Base-by-base conservation (phyloP, 1,139 yeast species). In the Yamadazyma diospyri region DNA sequence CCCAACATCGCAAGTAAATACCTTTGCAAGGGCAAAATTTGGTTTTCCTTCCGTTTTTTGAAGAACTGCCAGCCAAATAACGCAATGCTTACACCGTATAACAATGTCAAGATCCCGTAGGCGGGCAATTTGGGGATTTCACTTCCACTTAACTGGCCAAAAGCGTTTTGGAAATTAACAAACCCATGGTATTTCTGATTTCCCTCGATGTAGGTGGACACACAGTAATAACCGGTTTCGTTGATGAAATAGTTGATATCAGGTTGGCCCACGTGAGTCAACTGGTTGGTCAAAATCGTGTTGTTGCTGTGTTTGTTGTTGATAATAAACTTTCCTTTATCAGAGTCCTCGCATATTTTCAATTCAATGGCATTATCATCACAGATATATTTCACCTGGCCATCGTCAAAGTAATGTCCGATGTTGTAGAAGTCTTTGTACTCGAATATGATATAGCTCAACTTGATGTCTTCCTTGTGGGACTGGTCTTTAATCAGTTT, bases 71-170 rank as follows among this genome's bases (percentile, higher is more conserved):
- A 89, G 21, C 86, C 81, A 68, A 88, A 94, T 38, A 85, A 68
- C 8, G 86, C 81, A 51, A 88, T 70, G 5, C 88, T 81, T 29
- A 86, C 81, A 10, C 84, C 86, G 53, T 92, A 94, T 31, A 85
- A 78, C 33, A 92, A 67, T 1, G 97, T 86, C 46, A 89, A 69
- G 16, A 85, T 76, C 1, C 96, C 97, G 55, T 86, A 94, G 23
- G 89, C 78, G 4, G 95, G 88, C 42, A 92, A 69, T 51, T 89
- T 87, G 16, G 97, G 96, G 43, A 87, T 82, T 55, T 92, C 95
- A 33, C 92, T 70, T 4, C 95, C 98, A 24, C 94, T 76, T 40
- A 92, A 67, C 42, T 85, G 76, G 35, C 98, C 98, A 59, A 74
- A 92, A 3, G 97, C 86, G 59, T 88, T 89, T 61, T 87, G 94